A percentile compares a stretch with the other conserved stretches of the same genome.
Conservation (phyloP, 352 stramenopile species). For the Blastocystis sp. region DNA sequence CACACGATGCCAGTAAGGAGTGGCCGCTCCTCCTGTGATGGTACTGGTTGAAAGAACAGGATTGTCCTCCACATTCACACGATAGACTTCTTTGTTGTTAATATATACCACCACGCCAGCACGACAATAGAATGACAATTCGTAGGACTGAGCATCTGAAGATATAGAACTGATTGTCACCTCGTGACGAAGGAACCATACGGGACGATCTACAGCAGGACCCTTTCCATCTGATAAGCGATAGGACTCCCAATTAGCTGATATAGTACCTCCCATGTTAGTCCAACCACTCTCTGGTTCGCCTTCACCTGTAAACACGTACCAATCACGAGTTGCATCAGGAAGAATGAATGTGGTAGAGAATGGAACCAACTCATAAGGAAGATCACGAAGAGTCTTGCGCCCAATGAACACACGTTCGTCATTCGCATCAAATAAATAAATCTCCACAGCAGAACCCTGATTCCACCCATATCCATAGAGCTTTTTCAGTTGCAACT, state of each 20-base stretch:
- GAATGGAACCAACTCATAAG: neutral
- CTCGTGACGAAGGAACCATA: slow-evolving; percentile 44
- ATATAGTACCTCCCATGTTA: neutral
- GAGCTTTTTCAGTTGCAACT: neutral
- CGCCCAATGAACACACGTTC: slow-evolving; percentile 3
- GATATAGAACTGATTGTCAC: neutral
- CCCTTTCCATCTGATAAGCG: neutral
- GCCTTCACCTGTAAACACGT: neutral
- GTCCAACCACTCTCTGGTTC: slow-evolving; percentile 2
- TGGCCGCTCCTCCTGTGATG: slow-evolving; percentile 1
- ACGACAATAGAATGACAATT: slow-evolving; percentile 45
- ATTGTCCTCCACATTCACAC: slow-evolving; percentile 34
- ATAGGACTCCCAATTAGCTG: neutral
- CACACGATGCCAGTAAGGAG: slow-evolving; percentile 20
- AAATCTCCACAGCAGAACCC: slow-evolving; percentile 20
- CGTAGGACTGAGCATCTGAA: neutral
- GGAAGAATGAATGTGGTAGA: neutral
- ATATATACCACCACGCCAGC: slow-evolving; percentile 62
- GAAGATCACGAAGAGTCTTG: neutral
- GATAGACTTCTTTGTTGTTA: slow-evolving; percentile 61
- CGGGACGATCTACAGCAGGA: slow-evolving; percentile 15
- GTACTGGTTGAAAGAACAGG: neutral
- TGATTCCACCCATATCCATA: neutral
- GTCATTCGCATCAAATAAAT: neutral
- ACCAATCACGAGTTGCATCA: neutral